phyloP scores from a whole-genome alignment of 805 yeast species.

The Candida ulmi region DNA sequence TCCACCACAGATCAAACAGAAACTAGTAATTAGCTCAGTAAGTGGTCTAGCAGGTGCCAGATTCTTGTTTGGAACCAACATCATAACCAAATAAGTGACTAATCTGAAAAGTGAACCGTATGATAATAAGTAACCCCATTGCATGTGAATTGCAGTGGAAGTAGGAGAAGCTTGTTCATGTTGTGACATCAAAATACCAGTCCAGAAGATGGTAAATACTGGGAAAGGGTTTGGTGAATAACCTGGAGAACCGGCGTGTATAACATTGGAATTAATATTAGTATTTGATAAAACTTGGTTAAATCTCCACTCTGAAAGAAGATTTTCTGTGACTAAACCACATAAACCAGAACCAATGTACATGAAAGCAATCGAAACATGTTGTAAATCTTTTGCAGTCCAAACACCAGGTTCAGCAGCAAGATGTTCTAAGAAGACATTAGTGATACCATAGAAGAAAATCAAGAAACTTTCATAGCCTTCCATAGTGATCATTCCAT shows the following conservation, averaged over 20 bases:
- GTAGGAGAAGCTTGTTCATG: slow-evolving; percentile 80
- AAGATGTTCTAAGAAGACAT: slow-evolving; percentile 86
- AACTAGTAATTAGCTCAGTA: slow-evolving; percentile 77
- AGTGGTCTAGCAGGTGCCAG: slow-evolving; percentile 64
- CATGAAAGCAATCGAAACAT: slow-evolving; percentile 85
- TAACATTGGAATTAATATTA: slow-evolving; percentile 21
- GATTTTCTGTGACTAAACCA: slow-evolving; percentile 78
- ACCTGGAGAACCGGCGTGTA: slow-evolving; percentile 53
- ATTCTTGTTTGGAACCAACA: slow-evolving; percentile 36
- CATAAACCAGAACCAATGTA: slow-evolving; percentile 89
- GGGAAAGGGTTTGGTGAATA: slow-evolving; percentile 94
- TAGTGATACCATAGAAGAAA: slow-evolving; percentile 83
- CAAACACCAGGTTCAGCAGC: slow-evolving; percentile 75
- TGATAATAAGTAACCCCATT: slow-evolving; percentile 89
- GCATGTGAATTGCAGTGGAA: slow-evolving; percentile 77
- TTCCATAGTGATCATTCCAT: slow-evolving; percentile 71
- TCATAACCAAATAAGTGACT: slow-evolving; percentile 52
- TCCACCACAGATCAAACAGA: slow-evolving; percentile 84
- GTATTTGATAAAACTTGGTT: slow-evolving; percentile 31
- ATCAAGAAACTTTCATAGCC: slow-evolving; percentile 74
- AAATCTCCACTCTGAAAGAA: slow-evolving; percentile 55
- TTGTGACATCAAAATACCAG: slow-evolving; percentile 92
- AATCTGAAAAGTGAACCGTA: slow-evolving; percentile 76
- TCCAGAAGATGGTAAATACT: slow-evolving; percentile 89
- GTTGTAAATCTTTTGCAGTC: slow-evolving; percentile 88